Evolutionary conservation across 805 yeast species (phyloP).

Genomic region (Suhomyces prunicola): DNA sequence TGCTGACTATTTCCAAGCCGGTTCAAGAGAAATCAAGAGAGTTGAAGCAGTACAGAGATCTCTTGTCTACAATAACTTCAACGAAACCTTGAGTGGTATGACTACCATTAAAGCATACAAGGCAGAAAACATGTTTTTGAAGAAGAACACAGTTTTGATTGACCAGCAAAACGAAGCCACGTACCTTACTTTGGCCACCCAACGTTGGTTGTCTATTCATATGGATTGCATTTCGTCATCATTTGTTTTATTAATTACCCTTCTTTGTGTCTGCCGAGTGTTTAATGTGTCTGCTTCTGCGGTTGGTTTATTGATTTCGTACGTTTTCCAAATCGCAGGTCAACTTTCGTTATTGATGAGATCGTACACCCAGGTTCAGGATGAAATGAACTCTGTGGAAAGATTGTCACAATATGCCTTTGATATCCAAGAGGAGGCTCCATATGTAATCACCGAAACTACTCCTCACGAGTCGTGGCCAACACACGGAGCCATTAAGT

Average conservation of each 20-base stretch:
- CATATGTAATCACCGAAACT: slow-evolving; percentile 45
- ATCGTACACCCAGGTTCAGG: slow-evolving; percentile 66
- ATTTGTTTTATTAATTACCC: slow-evolving; percentile 42
- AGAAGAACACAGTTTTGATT: slow-evolving; percentile 43
- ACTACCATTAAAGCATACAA: slow-evolving; percentile 60
- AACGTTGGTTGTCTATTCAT: slow-evolving; percentile 67
- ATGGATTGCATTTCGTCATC: slow-evolving; percentile 52
- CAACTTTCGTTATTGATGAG: slow-evolving; percentile 49
- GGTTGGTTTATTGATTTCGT: slow-evolving; percentile 65
- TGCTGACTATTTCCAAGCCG: slow-evolving; percentile 60
- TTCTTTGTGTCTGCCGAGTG: slow-evolving; percentile 54
- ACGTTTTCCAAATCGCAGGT: slow-evolving; percentile 53
- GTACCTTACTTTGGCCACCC: slow-evolving; percentile 58
- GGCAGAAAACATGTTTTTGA: slow-evolving; percentile 44
- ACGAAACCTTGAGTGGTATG: slow-evolving; percentile 66
- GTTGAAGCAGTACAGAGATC: slow-evolving; percentile 71
- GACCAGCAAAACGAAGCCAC: slow-evolving; percentile 67
- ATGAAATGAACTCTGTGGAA: slow-evolving; percentile 74
- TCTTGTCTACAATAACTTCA: slow-evolving; percentile 64
- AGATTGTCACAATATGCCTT: slow-evolving; percentile 62
- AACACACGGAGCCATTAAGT: slow-evolving; percentile 13
- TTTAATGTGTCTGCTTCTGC: slow-evolving; percentile 52
- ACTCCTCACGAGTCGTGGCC: slow-evolving; percentile 52
- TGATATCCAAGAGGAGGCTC: slow-evolving; percentile 65
- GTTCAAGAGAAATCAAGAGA: slow-evolving; percentile 73